phyloP scores from a whole-genome alignment of 169 alveolate species.

The Eimeria nieschulzi region DNA sequence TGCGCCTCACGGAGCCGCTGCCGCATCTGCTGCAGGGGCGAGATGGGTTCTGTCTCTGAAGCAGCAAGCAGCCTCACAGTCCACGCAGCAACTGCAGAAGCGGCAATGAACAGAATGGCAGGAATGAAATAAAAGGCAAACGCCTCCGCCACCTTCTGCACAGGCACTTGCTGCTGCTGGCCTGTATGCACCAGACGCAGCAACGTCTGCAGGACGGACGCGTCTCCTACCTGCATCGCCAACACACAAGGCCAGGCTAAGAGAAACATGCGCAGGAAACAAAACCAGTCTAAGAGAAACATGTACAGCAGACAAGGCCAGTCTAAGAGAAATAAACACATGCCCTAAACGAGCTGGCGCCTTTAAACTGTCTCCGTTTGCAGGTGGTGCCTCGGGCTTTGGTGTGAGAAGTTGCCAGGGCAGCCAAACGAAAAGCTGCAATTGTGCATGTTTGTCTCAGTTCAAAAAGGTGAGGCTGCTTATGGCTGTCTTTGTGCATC shows the following conservation, averaged over 20 bases:
- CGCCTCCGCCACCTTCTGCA: constrained; percentile 59
- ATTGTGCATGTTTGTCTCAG: too few species aligned
- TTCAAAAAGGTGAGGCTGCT: too few species aligned
- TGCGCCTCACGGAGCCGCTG: constrained; percentile 32
- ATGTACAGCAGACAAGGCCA: too few species aligned
- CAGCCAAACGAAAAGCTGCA: too few species aligned
- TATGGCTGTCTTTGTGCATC: too few species aligned
- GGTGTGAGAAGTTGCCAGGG: too few species aligned
- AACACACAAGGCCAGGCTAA: background rate
- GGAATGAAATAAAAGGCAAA: constrained; percentile 62
- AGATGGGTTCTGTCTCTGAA: constrained; percentile 37
- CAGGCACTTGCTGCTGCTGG: constrained; percentile 33
- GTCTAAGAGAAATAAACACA: too few species aligned
- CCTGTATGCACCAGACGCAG: constrained; percentile 48
- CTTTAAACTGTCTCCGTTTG: too few species aligned
- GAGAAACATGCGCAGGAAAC: too few species aligned
- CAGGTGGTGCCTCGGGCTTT: too few species aligned
- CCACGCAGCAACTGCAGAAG: constrained; percentile 40
- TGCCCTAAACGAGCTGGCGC: too few species aligned
- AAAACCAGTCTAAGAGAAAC: too few species aligned
- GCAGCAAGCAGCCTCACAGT: constrained; percentile 16
- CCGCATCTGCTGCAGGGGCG: constrained; percentile 58
- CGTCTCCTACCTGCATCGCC: constrained; percentile 53
- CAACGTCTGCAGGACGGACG: constrained; percentile 62
- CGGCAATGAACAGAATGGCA: constrained; percentile 34